A percentile compares a stretch with the other conserved stretches of the same genome.
These are phyloP conservation scores for Croton laevigatus DNA, from an alignment of 441 rosid genomes.

Conservation along the genomic window DNA sequence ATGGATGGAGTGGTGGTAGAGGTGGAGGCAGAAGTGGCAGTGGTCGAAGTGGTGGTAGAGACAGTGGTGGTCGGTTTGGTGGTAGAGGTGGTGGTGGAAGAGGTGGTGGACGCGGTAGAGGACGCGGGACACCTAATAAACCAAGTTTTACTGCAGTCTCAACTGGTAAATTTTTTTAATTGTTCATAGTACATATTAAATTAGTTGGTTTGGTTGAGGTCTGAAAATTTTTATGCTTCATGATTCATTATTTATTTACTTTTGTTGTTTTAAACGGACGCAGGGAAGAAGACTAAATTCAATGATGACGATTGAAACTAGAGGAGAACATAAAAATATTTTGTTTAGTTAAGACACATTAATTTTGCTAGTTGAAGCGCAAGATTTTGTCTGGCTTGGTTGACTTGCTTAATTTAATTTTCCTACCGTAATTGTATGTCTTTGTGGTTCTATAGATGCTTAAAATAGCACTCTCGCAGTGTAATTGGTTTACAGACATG, in stretches of 20 bases:
- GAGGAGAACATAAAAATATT: background rate
- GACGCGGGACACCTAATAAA: conserved; percentile 39
- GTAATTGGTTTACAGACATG: too few relatives aligned
- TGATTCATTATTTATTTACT: background rate
- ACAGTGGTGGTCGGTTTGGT: conserved; percentile 35
- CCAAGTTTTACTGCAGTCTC: conserved; percentile 43
- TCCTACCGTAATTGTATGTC: background rate
- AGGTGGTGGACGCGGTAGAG: conserved; percentile 31
- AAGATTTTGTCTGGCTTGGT: conserved; percentile 9
- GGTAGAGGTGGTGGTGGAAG: conserved; percentile 34
- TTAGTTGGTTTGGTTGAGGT: too few relatives aligned
- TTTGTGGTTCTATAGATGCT: too few relatives aligned
- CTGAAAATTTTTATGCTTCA: background rate
- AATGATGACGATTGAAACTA: conserved; percentile 30
- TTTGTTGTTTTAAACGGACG: background rate
- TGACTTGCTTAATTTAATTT: background rate
- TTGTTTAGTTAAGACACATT: background rate
- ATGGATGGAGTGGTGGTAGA: conserved; percentile 32
- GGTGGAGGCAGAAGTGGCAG: conserved; percentile 34
- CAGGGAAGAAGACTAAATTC: conserved; percentile 77
- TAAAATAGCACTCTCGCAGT: too few relatives aligned
- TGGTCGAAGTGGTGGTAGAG: conserved; percentile 32
- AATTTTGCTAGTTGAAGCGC: background rate
- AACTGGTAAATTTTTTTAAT: conserved; percentile 30
- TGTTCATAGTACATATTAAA: background rate